phyloP scores from a whole-genome alignment of 1,284 basidiomycete species.

The Trametes sp. region DNA sequence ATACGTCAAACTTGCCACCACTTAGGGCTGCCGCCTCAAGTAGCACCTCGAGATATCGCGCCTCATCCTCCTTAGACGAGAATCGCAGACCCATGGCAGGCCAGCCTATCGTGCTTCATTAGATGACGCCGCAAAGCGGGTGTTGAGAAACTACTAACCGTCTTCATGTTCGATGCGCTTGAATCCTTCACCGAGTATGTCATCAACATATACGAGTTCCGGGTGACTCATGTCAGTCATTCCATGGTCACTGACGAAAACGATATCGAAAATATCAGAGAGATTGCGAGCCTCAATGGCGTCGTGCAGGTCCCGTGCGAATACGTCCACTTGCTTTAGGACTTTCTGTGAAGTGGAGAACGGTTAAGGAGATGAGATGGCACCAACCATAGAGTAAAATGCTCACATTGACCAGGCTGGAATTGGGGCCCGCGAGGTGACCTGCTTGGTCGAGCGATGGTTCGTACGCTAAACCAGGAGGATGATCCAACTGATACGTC shows the following conservation, averaged over 20 bases:
- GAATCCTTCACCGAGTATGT: constrained; percentile 80
- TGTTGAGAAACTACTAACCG: constrained; percentile 56
- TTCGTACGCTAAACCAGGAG: constrained; percentile 60
- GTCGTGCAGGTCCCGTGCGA: constrained; percentile 73
- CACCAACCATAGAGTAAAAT: no score
- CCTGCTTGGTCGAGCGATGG: constrained; percentile 85
- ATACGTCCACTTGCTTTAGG: constrained; percentile 74
- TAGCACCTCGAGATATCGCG: constrained; percentile 63
- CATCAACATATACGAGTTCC: constrained; percentile 82
- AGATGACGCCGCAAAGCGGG: not conserved
- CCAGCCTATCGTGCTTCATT: constrained; percentile 63
- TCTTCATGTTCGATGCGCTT: constrained; percentile 74
- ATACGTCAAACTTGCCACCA: constrained; percentile 78
- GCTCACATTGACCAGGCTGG: constrained; percentile 74
- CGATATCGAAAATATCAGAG: constrained; percentile 83
- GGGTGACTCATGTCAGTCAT: constrained; percentile 89
- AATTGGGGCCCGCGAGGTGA: constrained; percentile 80
- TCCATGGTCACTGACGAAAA: constrained; percentile 94
- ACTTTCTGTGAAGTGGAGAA: constrained; percentile 73
- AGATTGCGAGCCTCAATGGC: constrained; percentile 77
- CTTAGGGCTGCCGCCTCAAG: constrained; percentile 55
- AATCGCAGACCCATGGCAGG: constrained; percentile 87
- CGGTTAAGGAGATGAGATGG: no score
- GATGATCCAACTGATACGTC: not conserved
- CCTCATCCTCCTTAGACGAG: constrained; percentile 59